A percentile compares a stretch with the other conserved stretches of the same genome.
Conservation (phyloP, 208 protist species). For the Crithidia fasciculata region DNA sequence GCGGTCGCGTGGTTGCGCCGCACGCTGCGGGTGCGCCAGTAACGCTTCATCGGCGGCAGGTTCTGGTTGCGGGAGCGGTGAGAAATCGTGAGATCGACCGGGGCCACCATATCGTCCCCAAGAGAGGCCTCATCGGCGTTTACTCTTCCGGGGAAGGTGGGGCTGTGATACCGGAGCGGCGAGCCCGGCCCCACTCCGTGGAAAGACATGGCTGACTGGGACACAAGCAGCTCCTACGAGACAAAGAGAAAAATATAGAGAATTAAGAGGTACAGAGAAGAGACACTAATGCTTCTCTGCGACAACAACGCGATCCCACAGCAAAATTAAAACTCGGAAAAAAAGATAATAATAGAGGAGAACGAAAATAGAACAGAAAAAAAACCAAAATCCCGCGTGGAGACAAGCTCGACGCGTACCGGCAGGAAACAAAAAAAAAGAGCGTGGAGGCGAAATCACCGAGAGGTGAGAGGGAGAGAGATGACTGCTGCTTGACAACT, state of each 20-base stretch:
- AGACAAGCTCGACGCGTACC: too few relatives aligned
- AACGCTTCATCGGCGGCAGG: slow-evolving; percentile 46
- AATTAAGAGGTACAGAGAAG: too few relatives aligned
- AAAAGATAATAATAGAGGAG: too few relatives aligned
- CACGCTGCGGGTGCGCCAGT: slow-evolving; percentile 54
- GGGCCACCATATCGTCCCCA: slow-evolving; percentile 22
- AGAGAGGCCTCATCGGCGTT: slow-evolving; percentile 2
- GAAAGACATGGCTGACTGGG: slow-evolving; percentile 29
- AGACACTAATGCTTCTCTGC: too few relatives aligned
- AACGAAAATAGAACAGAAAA: too few relatives aligned
- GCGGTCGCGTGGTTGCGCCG: slow-evolving; percentile 38
- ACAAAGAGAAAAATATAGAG: too few relatives aligned
- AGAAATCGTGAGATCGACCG: slow-evolving; percentile 60
- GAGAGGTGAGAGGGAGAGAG: too few relatives aligned
- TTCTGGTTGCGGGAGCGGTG: slow-evolving; percentile 39
- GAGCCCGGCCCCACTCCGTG: not conserved
- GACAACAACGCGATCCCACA: too few relatives aligned
- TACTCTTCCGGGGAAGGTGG: slow-evolving; percentile 1
- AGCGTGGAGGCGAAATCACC: not conserved
- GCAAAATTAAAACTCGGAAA: too few relatives aligned
- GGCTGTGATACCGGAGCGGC: slow-evolving; percentile 13
- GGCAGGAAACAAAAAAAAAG: not conserved
- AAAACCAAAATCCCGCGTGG: too few relatives aligned
- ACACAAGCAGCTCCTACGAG: too few relatives aligned
- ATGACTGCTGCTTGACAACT: too few relatives aligned